A percentile compares a stretch with the other conserved stretches of the same genome.
These are phyloP conservation scores for Ramichloridium luteum DNA, from an alignment of 2,329 filamentous ascomycete species.

Conservation along the genomic window DNA sequence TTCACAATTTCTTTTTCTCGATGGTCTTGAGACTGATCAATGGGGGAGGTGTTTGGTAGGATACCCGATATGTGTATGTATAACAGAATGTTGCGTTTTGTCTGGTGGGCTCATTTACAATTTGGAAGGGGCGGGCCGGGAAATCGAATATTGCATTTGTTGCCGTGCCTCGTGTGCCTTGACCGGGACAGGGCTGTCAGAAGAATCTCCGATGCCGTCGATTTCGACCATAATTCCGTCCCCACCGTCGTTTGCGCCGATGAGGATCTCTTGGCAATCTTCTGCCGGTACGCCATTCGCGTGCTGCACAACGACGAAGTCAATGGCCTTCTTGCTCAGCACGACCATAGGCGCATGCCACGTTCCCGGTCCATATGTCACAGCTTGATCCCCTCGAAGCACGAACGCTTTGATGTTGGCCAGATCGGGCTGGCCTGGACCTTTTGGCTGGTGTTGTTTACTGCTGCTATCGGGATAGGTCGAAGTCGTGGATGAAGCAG, in stretches of 20 bases:
- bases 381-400: constrained; percentile 64
- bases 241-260: constrained; percentile 24
- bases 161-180: no score
- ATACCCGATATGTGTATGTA: no score
- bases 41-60: no score
- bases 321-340: constrained; percentile 56
- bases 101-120: no score
- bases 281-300: constrained; percentile 69
- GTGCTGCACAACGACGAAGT: constrained; percentile 85
- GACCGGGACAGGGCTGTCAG: no score
- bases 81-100: no score
- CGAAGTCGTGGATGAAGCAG: constrained; percentile 18
- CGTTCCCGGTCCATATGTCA: constrained; percentile 83
- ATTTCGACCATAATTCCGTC: constrained; percentile 19
- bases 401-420: constrained; percentile 61
- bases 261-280: constrained; percentile 71
- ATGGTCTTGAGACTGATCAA: no score
- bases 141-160: no score
- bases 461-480: constrained; percentile 4
- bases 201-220: no score
- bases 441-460: constrained; percentile 21
- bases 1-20: no score
- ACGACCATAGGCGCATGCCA: constrained; percentile 98
- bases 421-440: constrained; percentile 59
- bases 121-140: no score